Conservation (phyloP, 352 stramenopile species). For the Phytophthora crassamura region DNA sequence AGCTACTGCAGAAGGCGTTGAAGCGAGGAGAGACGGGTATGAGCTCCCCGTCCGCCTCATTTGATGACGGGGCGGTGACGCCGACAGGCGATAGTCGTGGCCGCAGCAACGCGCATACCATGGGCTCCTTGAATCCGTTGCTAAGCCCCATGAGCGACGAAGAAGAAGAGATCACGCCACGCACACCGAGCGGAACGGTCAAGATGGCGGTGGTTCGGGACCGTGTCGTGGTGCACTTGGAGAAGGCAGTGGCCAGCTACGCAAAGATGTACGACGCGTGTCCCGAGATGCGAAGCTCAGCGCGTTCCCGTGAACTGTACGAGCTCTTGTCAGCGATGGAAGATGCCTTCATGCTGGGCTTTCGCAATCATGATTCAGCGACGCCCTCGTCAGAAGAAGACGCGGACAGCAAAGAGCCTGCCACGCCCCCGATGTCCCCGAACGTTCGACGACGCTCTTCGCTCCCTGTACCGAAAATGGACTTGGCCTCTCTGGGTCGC, state of each 20-base stretch:
- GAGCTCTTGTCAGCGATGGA: constrained; percentile 75
- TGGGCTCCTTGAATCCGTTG: constrained; percentile 33
- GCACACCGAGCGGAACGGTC: constrained; percentile 11
- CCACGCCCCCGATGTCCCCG: constrained; percentile 36
- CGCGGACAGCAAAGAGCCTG: constrained; percentile 18
- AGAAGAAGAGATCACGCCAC: constrained; percentile 19
- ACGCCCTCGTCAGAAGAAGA: constrained; percentile 28
- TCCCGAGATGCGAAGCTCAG: constrained; percentile 71
- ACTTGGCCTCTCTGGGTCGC: constrained; percentile 20
- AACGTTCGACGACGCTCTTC: constrained; percentile 24
- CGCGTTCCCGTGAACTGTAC: constrained; percentile 69
- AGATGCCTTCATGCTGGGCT: constrained; percentile 75
- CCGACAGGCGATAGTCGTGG: constrained; percentile 24
- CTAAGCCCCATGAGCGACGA: constrained; percentile 31
- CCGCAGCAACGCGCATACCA: constrained; percentile 19
- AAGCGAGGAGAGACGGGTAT: constrained; percentile 41
- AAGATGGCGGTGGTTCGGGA: constrained; percentile 48
- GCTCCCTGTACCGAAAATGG: constrained; percentile 17
- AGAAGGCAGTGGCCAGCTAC: constrained; percentile 66
- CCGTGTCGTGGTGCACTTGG: constrained; percentile 59
- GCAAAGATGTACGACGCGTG: constrained; percentile 65
- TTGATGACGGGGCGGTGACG: constrained; percentile 35
- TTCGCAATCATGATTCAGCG: constrained; percentile 35
- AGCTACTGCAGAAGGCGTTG: constrained; percentile 72
- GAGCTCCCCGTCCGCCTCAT: constrained; percentile 34